A percentile compares a stretch with the other conserved stretches of the same genome.
phyloP scores from a whole-genome alignment of 1,284 basidiomycete genomes.

The Malassezia sympodialis region DNA sequence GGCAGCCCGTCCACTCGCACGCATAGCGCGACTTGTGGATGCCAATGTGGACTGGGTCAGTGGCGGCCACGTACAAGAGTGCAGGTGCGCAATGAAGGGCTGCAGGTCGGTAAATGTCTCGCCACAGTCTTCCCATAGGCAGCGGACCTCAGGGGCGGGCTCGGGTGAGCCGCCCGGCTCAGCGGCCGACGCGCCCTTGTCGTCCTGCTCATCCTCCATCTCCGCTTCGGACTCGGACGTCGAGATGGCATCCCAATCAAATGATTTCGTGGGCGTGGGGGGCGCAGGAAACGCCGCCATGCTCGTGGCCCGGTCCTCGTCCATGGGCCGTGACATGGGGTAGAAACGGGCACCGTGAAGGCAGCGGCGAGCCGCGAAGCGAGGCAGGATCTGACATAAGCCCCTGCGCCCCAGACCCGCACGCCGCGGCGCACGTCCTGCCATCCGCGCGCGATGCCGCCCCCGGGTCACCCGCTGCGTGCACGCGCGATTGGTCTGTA shows the following conservation, averaged over 20 bases:
- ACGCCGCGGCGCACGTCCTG: background rate
- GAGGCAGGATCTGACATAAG: slow-evolving; percentile 11
- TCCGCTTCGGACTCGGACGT: slow-evolving; percentile 35
- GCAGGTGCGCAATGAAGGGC: slow-evolving; percentile 66
- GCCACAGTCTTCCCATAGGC: slow-evolving; percentile 69
- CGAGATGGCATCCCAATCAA: slow-evolving; percentile 22
- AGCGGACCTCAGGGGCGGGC: slow-evolving; percentile 47
- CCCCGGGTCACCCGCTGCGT: slow-evolving; percentile 37
- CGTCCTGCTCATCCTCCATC: slow-evolving; percentile 11
- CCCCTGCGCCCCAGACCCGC: background rate
- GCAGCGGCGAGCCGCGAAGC: background rate
- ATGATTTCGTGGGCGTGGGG: background rate
- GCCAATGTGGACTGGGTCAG: slow-evolving; percentile 58
- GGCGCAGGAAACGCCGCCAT: background rate
- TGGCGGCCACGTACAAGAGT: slow-evolving; percentile 56
- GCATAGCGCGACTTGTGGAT: slow-evolving; percentile 75
- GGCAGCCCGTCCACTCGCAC: slow-evolving; percentile 76
- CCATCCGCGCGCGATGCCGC: slow-evolving; percentile 26
- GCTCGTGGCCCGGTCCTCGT: background rate
- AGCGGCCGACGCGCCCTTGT: slow-evolving; percentile 3
- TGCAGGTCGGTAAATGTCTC: slow-evolving; percentile 60
- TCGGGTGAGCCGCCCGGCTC: slow-evolving; percentile 19
- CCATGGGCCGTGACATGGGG: slow-evolving; percentile 5
- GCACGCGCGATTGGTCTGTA: slow-evolving; percentile 41
- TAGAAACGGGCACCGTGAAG: background rate